Conservation (phyloP, 176 grass and related monocot species). For the Oryza rufipogon region DNA sequence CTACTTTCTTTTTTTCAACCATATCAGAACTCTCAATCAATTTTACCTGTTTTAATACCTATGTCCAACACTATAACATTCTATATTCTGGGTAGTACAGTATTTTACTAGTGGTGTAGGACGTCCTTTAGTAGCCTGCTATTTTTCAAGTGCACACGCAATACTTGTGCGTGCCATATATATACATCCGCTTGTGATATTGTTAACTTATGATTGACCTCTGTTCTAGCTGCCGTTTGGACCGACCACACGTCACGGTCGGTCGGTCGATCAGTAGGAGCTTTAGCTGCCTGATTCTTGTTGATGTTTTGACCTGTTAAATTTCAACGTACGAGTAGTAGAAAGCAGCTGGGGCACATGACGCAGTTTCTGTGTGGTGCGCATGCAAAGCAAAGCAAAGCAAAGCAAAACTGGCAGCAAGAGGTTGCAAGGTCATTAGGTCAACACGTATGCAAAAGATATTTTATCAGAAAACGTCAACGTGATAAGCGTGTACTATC, state of each 20-base stretch:
- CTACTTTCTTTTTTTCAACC: no score
- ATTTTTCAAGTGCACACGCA: no score
- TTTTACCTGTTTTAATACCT: no score
- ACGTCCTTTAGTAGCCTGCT: background rate
- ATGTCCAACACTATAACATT: no score
- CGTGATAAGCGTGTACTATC: background rate
- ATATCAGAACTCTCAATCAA: no score
- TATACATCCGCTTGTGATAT: background rate
- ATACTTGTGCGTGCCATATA: background rate
- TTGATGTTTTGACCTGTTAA: constrained; percentile 16
- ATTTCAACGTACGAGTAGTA: constrained; percentile 16
- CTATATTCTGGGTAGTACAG: no score
- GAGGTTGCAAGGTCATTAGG: background rate
- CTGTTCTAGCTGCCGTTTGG: background rate
- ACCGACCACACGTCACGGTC: constrained; percentile 4
- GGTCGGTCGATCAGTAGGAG: background rate
- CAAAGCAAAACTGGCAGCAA: background rate
- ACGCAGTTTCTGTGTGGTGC: background rate
- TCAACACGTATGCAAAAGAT: constrained; percentile 37
- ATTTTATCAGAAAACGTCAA: constrained; percentile 37
- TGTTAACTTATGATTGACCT: constrained; percentile 31
- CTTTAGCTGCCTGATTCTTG: constrained; percentile 8
- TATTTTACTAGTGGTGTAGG: no score
- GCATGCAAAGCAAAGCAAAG: background rate
- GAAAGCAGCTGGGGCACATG: background rate